Percentiles rank a stretch among this genome's conserved stretches.
Evolutionary conservation across 352 stramenopile genomes (phyloP).

Genomic region (Elongisporangium senticosum): DNA sequence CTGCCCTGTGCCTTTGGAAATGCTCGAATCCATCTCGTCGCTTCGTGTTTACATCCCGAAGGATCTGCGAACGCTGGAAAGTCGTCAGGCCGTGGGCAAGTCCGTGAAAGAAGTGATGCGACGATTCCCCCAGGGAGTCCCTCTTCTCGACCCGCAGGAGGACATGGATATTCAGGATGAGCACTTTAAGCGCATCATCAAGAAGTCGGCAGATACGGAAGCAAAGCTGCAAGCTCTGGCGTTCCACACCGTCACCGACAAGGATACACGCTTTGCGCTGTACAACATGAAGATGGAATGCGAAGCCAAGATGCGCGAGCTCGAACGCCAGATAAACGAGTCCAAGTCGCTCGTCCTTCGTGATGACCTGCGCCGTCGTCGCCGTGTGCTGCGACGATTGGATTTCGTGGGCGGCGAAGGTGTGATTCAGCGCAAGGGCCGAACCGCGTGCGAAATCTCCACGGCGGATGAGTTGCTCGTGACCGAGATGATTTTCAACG

Average conservation of each 20-base stretch:
- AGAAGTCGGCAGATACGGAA: constrained; percentile 71
- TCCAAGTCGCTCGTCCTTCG: constrained; percentile 95
- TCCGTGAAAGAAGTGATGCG: constrained; percentile 74
- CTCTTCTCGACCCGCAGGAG: constrained; percentile 90
- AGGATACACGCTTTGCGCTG: constrained; percentile 71
- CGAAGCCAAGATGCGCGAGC: constrained; percentile 87
- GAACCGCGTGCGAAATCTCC: constrained; percentile 98
- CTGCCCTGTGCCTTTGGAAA: constrained; percentile 70
- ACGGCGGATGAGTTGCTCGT: constrained; percentile 97
- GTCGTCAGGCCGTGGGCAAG: constrained; percentile 69
- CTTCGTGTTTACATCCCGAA: constrained; percentile 84
- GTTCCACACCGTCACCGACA: constrained; percentile 74
- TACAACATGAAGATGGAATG: constrained; percentile 92
- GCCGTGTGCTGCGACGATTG: constrained; percentile 93
- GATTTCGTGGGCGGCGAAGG: constrained; percentile 94
- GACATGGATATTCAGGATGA: constrained; percentile 93
- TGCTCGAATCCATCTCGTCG: constrained; percentile 73
- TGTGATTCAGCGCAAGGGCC: constrained; percentile 99
- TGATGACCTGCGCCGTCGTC: constrained; percentile 93
- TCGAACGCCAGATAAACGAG: constrained; percentile 93
- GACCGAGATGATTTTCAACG: constrained; percentile 98
- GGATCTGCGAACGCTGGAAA: constrained; percentile 68
- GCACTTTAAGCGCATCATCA: constrained; percentile 87
- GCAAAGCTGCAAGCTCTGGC: constrained; percentile 54
- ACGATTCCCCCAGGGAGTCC: constrained; percentile 78